phyloP scores from a whole-genome alignment of 495 filamentous ascomycete genomes.

The Aspergillus hancockii region DNA sequence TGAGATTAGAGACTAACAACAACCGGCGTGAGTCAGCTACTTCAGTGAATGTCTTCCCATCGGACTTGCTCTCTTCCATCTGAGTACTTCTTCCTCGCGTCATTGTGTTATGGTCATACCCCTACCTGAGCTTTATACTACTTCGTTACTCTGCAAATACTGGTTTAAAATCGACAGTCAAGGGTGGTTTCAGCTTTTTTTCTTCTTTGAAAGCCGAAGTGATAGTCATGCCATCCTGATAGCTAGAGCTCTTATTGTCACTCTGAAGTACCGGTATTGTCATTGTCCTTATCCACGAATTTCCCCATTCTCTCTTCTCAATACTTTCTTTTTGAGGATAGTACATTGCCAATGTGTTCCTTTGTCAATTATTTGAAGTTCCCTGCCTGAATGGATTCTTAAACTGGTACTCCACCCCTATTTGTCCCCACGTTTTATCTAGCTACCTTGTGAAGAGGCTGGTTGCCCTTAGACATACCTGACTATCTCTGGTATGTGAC shows the following conservation, averaged over 20 bases:
- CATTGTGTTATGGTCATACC: constrained; percentile 1
- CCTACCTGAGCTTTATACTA: background rate
- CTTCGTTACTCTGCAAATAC: no score
- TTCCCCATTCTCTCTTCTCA: constrained; percentile 19
- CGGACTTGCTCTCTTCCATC: constrained; percentile 1
- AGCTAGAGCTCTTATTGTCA: background rate
- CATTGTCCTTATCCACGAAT: constrained; percentile 8
- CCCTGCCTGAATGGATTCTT: background rate
- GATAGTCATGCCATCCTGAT: background rate
- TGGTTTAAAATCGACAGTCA: no score
- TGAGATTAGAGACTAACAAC: constrained; percentile 11
- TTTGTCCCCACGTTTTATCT: background rate
- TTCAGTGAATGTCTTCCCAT: background rate
- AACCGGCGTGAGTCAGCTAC: constrained; percentile 1
- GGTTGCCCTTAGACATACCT: background rate
- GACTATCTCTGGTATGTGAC: background rate
- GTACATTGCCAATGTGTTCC: constrained; percentile 1
- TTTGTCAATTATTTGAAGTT: constrained; percentile 9
- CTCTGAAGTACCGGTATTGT: background rate
- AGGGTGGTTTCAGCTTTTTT: background rate
- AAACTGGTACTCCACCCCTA: background rate
- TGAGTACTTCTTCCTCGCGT: constrained; percentile 10
- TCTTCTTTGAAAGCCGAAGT: no score
- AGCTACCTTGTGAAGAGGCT: background rate
- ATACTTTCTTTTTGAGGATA: constrained; percentile 19